Base-by-base conservation (phyloP, 2,329 filamentous ascomycete genomes). In the Mycosphaerella sp. region DNA sequence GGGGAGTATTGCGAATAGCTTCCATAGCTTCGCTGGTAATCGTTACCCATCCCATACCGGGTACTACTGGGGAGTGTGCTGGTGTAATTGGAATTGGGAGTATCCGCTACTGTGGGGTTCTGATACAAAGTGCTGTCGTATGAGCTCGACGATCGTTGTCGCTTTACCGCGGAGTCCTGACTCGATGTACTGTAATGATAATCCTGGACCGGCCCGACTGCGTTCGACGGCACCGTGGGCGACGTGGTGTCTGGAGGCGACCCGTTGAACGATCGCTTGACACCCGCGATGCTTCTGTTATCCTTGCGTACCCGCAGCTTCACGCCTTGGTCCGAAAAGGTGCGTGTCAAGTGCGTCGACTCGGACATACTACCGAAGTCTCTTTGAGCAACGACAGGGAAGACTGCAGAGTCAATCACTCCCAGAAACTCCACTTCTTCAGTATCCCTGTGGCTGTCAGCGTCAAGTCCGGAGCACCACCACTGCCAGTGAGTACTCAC, bases 291-390 rank as follows among this genome's bases (percentile, higher is more conserved):
- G 50, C n/a, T 45, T 21, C 87, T 79, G 43, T 87, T 86, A 69
- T 95, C 89, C 68, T 95, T 95, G 51, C 89, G 82, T 45, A 95
- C 78, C 49, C 89, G 80, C 32, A 95, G 74, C 48, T 89, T 84
- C 11, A 95, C 87, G 7, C 90, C 90, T 68, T 95, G 89, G 64
- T 95, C 89, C 59, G 86, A 87, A 69, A 95, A 92, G 0, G 86
- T 84, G 48, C 88, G 80, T 0, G 89, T 93, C 42, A 95, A 73
- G 61, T 84, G 83, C 0, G 89, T 93, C 1, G 89, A 95, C 69
- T 92, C 87, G 44, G 81, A 78, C 80, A 93, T 85, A 34, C 89
- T 87, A 9, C 84, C 84, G 66, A 89, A 93, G 51, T 83, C 82
- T 89, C 91, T 2, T 79, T 65, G 51, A 45, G 55, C 51, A 6